Conservation (phyloP, 2,329 filamentous ascomycete species). For the Coniochaeta prunicola region DNA sequence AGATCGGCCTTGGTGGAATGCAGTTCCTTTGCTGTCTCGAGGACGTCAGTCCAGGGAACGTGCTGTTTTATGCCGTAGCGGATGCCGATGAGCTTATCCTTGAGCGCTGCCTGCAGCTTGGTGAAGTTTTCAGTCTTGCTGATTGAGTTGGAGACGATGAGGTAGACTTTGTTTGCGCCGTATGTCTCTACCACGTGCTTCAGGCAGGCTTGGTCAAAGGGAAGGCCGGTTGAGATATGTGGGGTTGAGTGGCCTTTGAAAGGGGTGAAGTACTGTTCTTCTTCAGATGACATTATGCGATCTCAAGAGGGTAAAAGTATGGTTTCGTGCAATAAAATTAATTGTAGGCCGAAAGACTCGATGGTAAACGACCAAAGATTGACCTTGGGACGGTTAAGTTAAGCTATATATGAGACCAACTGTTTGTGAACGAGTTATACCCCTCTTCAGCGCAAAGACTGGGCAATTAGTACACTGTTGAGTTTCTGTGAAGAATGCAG, state of each 20-base stretch:
- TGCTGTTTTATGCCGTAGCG: constrained; percentile 45
- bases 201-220: constrained; percentile 34
- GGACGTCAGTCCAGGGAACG: constrained; percentile 44
- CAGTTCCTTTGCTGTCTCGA: constrained; percentile 36
- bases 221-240: constrained; percentile 37
- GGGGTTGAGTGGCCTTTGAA: constrained; percentile 16
- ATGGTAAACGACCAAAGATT: no score
- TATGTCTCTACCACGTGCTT: constrained; percentile 37
- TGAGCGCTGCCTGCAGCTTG: constrained; percentile 31
- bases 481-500: no score
- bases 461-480: no score
- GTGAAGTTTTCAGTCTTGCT: constrained; percentile 37
- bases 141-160: constrained; percentile 34
- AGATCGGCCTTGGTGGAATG: constrained; percentile 32
- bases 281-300: not conserved
- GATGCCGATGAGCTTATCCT: constrained; percentile 32
- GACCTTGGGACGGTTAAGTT: no score
- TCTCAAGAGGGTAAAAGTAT: no score
- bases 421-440: no score
- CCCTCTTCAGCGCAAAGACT: no score
- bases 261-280: not conserved
- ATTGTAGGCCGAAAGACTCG: no score
- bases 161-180: constrained; percentile 35
- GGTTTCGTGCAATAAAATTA: no score
- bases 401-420: no score